phyloP scores from a whole-genome alignment of 768 basidiomycete genomes.

The Sarcodon sp. region DNA sequence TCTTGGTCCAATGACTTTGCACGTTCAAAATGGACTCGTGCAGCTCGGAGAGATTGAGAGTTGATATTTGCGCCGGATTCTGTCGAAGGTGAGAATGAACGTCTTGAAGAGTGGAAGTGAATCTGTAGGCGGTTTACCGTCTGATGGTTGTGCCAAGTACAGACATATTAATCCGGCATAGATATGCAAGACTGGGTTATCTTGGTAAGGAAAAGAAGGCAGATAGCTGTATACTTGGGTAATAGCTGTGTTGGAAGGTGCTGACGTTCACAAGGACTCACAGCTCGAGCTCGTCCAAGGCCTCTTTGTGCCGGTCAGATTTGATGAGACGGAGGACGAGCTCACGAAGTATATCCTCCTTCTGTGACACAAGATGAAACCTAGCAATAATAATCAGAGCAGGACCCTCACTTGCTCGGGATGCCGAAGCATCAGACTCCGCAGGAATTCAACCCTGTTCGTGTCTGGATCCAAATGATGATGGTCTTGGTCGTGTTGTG shows the following conservation, averaged over 20 bases:
- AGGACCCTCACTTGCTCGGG: conserved; percentile 43
- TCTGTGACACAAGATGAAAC: conserved; percentile 26
- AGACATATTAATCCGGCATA: conserved; percentile 74
- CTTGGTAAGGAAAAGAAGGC: conserved; percentile 79
- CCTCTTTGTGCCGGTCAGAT: conserved; percentile 44
- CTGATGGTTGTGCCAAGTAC: conserved; percentile 37
- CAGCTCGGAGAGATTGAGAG: conserved; percentile 25
- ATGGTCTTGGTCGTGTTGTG: conserved; percentile 7
- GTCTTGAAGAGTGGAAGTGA: not conserved
- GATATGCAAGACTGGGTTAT: conserved; percentile 65
- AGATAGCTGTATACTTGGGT: conserved; percentile 63
- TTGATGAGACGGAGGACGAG: conserved; percentile 56
- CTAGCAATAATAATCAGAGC: not conserved
- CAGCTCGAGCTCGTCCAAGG: conserved; percentile 81
- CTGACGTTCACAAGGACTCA: conserved; percentile 21
- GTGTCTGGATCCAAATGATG: conserved; percentile 15
- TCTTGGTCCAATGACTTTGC: conserved; percentile 46
- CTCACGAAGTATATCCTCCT: conserved; percentile 64
- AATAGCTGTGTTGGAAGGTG: not conserved
- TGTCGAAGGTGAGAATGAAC: conserved; percentile 1
- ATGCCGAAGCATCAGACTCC: conserved; percentile 57
- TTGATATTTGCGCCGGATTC: not conserved
- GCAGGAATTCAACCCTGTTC: conserved; percentile 44
- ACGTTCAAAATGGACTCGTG: conserved; percentile 55
- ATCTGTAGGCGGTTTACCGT: not conserved